phyloP scores from a whole-genome alignment of 2,329 filamentous ascomycete species.

The Parastagonospora avenae region DNA sequence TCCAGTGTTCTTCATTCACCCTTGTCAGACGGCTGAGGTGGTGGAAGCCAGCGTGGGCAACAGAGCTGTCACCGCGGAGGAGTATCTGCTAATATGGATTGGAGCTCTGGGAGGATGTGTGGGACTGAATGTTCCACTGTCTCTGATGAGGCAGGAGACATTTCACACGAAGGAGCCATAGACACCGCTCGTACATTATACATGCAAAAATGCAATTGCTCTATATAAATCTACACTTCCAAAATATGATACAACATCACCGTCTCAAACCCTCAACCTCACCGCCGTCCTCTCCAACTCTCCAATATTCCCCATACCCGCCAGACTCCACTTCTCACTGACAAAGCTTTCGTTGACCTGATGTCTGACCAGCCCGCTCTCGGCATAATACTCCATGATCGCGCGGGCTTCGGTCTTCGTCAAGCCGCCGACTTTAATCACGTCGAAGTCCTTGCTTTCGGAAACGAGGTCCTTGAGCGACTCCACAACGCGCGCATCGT shows the following conservation, averaged over 20 bases:
- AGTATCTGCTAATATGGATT: slow-evolving; percentile 87
- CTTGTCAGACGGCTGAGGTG: slow-evolving; percentile 83
- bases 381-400: slow-evolving; percentile 92
- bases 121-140: slow-evolving; percentile 75
- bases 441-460: slow-evolving; percentile 45
- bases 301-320: slow-evolving; percentile 79
- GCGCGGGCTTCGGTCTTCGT: slow-evolving; percentile 75
- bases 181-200: not conserved
- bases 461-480: slow-evolving; percentile 47
- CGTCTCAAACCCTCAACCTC: slow-evolving; percentile 33
- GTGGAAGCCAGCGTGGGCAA: slow-evolving; percentile 62
- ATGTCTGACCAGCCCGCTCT: slow-evolving; percentile 77
- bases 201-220: slow-evolving; percentile 10
- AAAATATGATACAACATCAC: slow-evolving; percentile 19
- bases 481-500: slow-evolving; percentile 60
- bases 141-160: slow-evolving; percentile 53
- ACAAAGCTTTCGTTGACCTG: slow-evolving; percentile 73
- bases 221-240: slow-evolving; percentile 24
- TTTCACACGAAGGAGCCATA: not conserved
- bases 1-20: slow-evolving; percentile 89
- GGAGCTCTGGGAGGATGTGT: slow-evolving; percentile 83
- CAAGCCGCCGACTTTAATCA: slow-evolving; percentile 68
- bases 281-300: slow-evolving; percentile 77
- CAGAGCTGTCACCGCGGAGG: slow-evolving; percentile 51
- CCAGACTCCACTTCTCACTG: slow-evolving; percentile 81